Percentiles rank a stretch among this genome's conserved stretches.
phyloP scores from a whole-genome alignment of 257 asterid species.

The Salvia splendens region DNA sequence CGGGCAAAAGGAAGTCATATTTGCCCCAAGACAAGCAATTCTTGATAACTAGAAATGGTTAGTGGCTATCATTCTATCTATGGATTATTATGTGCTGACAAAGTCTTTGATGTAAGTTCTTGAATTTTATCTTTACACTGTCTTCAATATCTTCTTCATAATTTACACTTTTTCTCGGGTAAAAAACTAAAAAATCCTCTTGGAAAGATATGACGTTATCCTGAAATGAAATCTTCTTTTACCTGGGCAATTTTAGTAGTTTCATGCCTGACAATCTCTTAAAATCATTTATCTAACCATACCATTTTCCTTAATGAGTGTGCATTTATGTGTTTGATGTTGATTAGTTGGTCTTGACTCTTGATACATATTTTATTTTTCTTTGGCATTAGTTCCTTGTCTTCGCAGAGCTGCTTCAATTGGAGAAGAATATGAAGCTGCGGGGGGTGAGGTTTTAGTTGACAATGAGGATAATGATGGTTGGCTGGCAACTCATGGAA shows the following conservation, averaged over 20 bases:
- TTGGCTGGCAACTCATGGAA: slow-evolving; percentile 98
- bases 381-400: slow-evolving; percentile 71
- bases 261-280: slow-evolving; percentile 4
- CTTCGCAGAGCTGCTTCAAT: slow-evolving; percentile 91
- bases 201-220: too few species aligned
- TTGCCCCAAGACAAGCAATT: slow-evolving; percentile 89
- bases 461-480: slow-evolving; percentile 92
- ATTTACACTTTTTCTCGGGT: neutral
- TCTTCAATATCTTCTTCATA: neutral
- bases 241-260: slow-evolving; percentile 11
- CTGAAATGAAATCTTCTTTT: neutral
- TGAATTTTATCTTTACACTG: slow-evolving; percentile 16
- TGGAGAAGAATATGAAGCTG: slow-evolving; percentile 96
- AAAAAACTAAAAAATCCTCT: slow-evolving; percentile 2
- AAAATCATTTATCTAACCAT: neutral
- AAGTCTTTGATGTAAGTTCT: neutral
- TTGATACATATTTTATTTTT: slow-evolving; percentile 11
- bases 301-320: neutral
- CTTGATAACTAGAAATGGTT: slow-evolving; percentile 92
- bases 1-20: slow-evolving; percentile 93
- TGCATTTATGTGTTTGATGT: neutral
- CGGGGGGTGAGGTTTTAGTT: slow-evolving; percentile 93
- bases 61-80: slow-evolving; percentile 30
- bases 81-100: slow-evolving; percentile 15
- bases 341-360: slow-evolving; percentile 2